Base-by-base conservation (phyloP, 305 asterid genomes). In the Plantago lanceolata region DNA sequence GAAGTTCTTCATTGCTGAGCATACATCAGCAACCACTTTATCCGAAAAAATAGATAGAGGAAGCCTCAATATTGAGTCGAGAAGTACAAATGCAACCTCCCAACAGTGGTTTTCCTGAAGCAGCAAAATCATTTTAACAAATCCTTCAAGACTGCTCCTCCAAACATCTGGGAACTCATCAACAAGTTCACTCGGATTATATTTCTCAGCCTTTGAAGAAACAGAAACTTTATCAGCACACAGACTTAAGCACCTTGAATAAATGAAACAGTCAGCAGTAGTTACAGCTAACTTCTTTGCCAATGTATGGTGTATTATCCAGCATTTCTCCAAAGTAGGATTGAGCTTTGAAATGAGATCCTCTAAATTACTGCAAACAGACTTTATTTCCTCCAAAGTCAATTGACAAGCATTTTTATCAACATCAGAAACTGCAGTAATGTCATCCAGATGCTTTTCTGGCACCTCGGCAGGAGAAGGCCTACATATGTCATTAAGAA, bases 61-160 rank as follows among this genome's bases (percentile, higher is more conserved):
- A 65, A 86, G 76, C 61, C 79, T 81, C 24, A 93, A 82, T 72
- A 93, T 81, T 49, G 84, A 82, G 59, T 79, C 84, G 43, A 93
- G 94, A 69, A 86, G 73, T 71, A 81, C 84, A 60, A 87, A 83
- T 71, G 97, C 83, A 55, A 90, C 87, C 71, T 90, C 94, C 99
- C 99, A 93, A 70, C 88, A 85, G 73, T 75, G 80, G 57, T 83
- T 82, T 59, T 77, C 85, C 76, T 79, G 97, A 68, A 90, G 89
- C 67, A 63, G 57, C 76, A 87, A 68, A 71, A 87, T 78, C 80
- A 57, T 73, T 74, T 80, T 78, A 68, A 92, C 72, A 66, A 84
- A 85, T 68, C 83, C 87, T 77, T 75, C 79, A 71, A 93, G 80
- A 79, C 95, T 78, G 60, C 69, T 65, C 63, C 67, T 80, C 90